Evolutionary conservation across 805 yeast genomes (phyloP).

Genomic region (Cyberlindnera bimundalis): DNA sequence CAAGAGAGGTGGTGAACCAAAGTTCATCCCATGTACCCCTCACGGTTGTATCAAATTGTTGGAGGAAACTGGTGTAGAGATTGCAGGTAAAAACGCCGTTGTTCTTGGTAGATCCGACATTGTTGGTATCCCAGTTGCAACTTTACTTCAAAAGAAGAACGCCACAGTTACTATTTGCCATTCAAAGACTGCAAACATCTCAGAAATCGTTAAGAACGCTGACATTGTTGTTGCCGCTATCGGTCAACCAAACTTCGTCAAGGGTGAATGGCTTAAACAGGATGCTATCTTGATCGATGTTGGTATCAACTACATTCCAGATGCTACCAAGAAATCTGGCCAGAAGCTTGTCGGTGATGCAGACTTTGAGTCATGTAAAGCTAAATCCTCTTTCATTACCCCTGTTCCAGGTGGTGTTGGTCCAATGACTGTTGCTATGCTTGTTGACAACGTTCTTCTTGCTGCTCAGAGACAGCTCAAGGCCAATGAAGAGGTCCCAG

Average conservation of each 20-base stretch:
- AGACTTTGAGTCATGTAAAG: constrained; percentile 54
- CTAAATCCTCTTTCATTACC: constrained; percentile 62
- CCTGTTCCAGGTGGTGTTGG: constrained; percentile 94
- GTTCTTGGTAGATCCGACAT: constrained; percentile 84
- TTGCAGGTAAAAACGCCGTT: constrained; percentile 72
- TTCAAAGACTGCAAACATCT: constrained; percentile 54
- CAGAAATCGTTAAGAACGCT: constrained; percentile 52
- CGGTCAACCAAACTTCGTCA: constrained; percentile 66
- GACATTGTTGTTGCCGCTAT: constrained; percentile 78
- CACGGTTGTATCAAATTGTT: constrained; percentile 71
- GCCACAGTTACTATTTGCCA: constrained; percentile 79
- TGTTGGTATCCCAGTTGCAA: constrained; percentile 79
- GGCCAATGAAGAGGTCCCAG: constrained; percentile 24
- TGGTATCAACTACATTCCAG: constrained; percentile 75
- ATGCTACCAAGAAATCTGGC: constrained; percentile 64
- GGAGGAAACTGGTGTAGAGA: constrained; percentile 48
- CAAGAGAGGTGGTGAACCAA: constrained; percentile 68
- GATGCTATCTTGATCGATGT: constrained; percentile 76
- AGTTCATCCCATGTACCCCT: constrained; percentile 80
- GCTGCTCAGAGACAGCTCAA: constrained; percentile 54
- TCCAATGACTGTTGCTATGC: constrained; percentile 87
- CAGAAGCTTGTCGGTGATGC: constrained; percentile 76
- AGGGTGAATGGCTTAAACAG: constrained; percentile 70
- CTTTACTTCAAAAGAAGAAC: constrained; percentile 62
- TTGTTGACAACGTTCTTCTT: constrained; percentile 64